These are phyloP conservation scores for Irpex lacteus DNA, from an alignment of 1,284 basidiomycete species.

Conservation along the genomic window DNA sequence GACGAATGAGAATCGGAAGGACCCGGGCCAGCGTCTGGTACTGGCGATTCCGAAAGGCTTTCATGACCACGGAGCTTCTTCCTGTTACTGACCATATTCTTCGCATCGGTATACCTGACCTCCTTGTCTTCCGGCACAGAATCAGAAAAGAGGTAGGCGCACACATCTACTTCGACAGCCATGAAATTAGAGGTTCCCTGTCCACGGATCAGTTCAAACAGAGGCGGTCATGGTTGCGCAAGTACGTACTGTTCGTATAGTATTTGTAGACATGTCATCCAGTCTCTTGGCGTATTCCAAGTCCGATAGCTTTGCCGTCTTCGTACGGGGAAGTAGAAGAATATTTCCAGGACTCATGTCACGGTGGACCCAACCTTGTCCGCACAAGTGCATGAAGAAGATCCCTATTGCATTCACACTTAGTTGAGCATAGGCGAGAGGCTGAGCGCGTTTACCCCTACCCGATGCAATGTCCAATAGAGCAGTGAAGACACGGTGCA, in stretches of 20 bases:
- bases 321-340: not conserved
- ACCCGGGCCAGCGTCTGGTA: too few relatives aligned
- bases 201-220: too few relatives aligned
- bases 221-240: too few relatives aligned
- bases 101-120: too few relatives aligned
- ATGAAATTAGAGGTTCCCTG: conserved; percentile 10
- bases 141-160: not conserved
- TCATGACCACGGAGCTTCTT: too few relatives aligned
- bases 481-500: not conserved
- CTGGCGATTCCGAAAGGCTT: too few relatives aligned
- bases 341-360: conserved; percentile 14
- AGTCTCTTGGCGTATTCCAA: conserved; percentile 6
- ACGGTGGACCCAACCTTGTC: conserved; percentile 9
- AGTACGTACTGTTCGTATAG: not conserved
- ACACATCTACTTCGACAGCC: conserved; percentile 3
- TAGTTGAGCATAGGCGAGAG: not conserved
- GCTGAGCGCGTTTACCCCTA: not conserved
- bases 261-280: not conserved
- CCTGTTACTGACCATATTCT: too few relatives aligned
- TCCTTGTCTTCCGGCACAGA: too few relatives aligned
- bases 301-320: not conserved
- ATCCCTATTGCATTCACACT: not conserved
- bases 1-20: not conserved
- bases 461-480: not conserved
- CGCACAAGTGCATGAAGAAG: not conserved